Evolutionary conservation across 768 basidiomycete species (phyloP), one percentile per base, ranked within the genome.

Genomic region (Tephrocybe sp.): DNA sequence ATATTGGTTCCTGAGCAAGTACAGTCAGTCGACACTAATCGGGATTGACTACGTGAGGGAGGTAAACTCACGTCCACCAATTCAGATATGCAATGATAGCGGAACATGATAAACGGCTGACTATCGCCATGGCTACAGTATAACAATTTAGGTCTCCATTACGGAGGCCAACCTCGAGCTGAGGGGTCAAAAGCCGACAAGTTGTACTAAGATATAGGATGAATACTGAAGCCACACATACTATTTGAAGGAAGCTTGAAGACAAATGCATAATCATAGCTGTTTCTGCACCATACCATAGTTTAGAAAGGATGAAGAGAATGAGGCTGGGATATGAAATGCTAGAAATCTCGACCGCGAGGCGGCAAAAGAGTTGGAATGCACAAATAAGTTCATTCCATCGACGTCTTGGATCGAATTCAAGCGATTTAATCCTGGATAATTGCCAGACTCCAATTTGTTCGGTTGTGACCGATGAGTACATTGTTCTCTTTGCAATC

Each of bases 261-360:
- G 63, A 62, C 11, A 69, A 45, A 44, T 66, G 54, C 55, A 64
- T 56, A 36, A 64, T 36, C 1, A 70, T 43, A 4, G 65, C 62
- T 4, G 59, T 44, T 42, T 66, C 62, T 1, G 64, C 23, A 0
- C 65, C 57, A 8, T 30, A 23, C 63, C 65, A 70, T 2, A 65
- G 52, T 16, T 63, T 55, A 9, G 54, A 58, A 5, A 65, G 20
- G 8, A 63, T 4, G 26, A 55, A 64, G 5, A 63, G 16, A 19
- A 55, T 38, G 16, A 66, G 55, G 30, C 66, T 42, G 1, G 44
- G 30, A 0, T 57, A 64, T 8, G 61, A 50, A 13, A 65, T 34
- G 9, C 20, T 22, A 48, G 47, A 68, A 19, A 68, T 48, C 17
- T 70, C 68, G 4, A 23, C 32, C 8, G 45, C 14, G 14, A 70